phyloP scores from a whole-genome alignment of 345 rosid genomes.

The Eucalyptus sp. region DNA sequence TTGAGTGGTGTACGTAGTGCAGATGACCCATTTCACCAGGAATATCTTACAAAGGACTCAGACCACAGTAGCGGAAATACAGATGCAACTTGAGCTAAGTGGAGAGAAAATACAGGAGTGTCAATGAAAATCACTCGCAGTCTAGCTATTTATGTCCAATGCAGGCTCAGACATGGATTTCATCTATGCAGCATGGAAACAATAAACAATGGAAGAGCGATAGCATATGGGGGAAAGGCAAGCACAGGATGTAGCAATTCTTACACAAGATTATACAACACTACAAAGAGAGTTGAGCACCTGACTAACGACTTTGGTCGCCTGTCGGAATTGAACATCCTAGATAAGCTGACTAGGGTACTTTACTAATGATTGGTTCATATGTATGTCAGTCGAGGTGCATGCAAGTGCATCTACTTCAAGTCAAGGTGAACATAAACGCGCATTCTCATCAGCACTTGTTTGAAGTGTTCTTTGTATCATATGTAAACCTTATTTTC shows the following conservation, averaged over 20 bases:
- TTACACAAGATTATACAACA: not conserved
- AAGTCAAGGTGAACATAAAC: not conserved
- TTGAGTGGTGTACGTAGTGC: slow-evolving; percentile 58
- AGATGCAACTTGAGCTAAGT: not conserved
- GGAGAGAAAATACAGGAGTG: not conserved
- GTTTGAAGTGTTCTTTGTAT: not conserved
- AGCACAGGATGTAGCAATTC: not conserved
- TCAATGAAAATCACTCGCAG: not conserved
- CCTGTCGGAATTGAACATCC: not conserved
- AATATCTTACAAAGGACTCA: slow-evolving; percentile 36
- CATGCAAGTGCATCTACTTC: not conserved
- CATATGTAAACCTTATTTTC: not conserved
- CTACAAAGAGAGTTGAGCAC: not conserved
- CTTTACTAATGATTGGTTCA: not conserved
- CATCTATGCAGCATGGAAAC: not conserved
- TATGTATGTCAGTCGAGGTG: not conserved
- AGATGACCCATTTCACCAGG: slow-evolving; percentile 82
- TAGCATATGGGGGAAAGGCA: not conserved
- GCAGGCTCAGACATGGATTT: not conserved
- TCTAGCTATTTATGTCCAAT: not conserved
- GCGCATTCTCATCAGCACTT: not conserved
- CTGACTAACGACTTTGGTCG: not conserved
- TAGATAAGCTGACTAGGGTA: not conserved
- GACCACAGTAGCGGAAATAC: not conserved
- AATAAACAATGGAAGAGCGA: not conserved